Base-by-base conservation (phyloP, 176 grass and related monocot genomes). In the Triticum dicoccoides region DNA sequence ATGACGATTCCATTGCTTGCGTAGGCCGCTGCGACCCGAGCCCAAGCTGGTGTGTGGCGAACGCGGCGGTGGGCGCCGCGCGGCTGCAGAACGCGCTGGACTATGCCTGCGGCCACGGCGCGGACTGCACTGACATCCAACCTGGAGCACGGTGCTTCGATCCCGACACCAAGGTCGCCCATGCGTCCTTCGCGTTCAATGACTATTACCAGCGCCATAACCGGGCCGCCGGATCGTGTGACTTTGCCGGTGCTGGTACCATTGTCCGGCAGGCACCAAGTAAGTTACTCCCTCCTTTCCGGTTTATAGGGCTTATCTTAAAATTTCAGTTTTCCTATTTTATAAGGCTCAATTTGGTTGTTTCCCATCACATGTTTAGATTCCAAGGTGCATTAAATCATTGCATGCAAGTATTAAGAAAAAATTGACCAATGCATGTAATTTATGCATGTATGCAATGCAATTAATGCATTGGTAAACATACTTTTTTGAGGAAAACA, bases 91-190 rank as follows among this genome's bases (percentile, higher is more conserved):
- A n/a, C n/a, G 83, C 32, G 9, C 45, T 79, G 23, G 72, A 85
- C 29, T 77, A 27, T 4, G 73, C 88, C 0, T 92, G 73, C 4
- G 61, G 73, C 29, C 11, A 56, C 65, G 68, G 89, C 6, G 94
- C 89, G 0, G 91, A 93, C 80, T 93, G 89, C 84, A 72, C 66
- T 4, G 47, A 67, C 29, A 96, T 93, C 47, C 94, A 96, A 61
- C 81, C 77, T 0, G 91, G 82, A 5, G 59, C 72, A 0, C 21
- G 21, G 3, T 96, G 91, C 89, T 96, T 63, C 45, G 61, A 93
- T 11, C 94, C 89, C 0, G 39, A 96, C 85, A 93, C 85, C 17
- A 73, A 81, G 6, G 91, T 86, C n/a, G 84, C 89, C 17, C 86
- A 95, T 30, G 89, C 91, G 0, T 68, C 91, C 0, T 81, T 88